Evolutionary conservation across 2,329 filamentous ascomycete species (phyloP).

Genomic region (Monosporascus sp.): DNA sequence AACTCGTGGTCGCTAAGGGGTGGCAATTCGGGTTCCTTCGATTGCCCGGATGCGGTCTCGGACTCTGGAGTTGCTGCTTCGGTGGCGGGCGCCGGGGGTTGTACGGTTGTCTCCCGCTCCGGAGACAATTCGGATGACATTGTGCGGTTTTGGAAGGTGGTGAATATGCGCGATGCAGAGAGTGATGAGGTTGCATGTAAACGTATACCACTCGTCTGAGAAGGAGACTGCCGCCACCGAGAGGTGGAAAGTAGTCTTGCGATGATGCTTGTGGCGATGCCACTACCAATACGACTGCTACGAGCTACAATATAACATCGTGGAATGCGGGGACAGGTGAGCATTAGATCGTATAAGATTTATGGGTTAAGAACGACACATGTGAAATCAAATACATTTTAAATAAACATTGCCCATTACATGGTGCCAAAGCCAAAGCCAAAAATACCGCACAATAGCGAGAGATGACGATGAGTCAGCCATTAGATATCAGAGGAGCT

Average conservation of each 20-base stretch:
- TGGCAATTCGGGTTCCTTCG: slow-evolving; percentile 41
- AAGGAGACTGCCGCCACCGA: background rate
- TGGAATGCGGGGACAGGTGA: background rate
- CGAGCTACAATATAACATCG: background rate
- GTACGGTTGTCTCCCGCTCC: background rate
- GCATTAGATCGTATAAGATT: background rate
- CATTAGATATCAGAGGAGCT: slow-evolving; percentile 16
- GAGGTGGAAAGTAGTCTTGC: background rate
- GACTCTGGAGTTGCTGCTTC: background rate
- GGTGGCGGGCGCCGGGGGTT: background rate
- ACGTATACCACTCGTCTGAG: background rate
- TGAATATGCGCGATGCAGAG: background rate
- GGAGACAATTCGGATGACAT: background rate
- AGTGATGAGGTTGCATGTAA: background rate
- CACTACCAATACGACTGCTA: background rate
- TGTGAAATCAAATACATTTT: background rate
- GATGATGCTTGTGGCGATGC: background rate
- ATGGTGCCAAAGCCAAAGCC: background rate
- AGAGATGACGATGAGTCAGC: slow-evolving; percentile 15
- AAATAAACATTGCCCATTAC: background rate
- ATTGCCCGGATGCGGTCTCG: slow-evolving; percentile 4
- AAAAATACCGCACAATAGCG: background rate
- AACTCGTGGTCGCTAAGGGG: slow-evolving; percentile 65
- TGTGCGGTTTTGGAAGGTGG: background rate
- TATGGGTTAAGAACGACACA: background rate